Conservation (phyloP, 2,329 filamentous ascomycete genomes). For the Chaetomium sp. region DNA sequence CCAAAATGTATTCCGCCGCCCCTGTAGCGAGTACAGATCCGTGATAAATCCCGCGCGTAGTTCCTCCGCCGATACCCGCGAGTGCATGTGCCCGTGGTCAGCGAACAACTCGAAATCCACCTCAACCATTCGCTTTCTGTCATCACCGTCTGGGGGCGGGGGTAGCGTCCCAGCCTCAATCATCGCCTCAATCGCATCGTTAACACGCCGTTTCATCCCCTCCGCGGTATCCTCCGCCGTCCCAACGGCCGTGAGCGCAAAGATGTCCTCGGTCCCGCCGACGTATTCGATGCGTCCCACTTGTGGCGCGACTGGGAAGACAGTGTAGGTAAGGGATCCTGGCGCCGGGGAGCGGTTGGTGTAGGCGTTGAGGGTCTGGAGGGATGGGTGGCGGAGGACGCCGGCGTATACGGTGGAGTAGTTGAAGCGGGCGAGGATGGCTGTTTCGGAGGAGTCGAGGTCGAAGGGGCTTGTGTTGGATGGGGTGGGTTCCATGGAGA, state of each 20-base stretch:
- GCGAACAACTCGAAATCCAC: constrained; percentile 8
- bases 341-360: constrained; percentile 6
- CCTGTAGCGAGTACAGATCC: constrained; percentile 21
- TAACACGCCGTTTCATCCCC: constrained; percentile 8
- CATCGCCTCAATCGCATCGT: constrained; percentile 14
- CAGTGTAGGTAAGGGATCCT: constrained; percentile 6
- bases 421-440: constrained; percentile 11
- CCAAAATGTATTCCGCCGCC: constrained; percentile 20
- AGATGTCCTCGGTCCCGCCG: constrained; percentile 11
- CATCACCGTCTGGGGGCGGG: neutral
- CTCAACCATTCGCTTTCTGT: no score
- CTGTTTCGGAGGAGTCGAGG: constrained; percentile 21
- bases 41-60: constrained; percentile 19
- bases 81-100: constrained; percentile 15
- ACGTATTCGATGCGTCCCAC: constrained; percentile 18
- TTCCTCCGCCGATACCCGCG: constrained; percentile 15
- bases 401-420: constrained; percentile 19
- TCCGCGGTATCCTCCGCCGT: constrained; percentile 2
- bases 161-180: constrained; percentile 15
- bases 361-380: constrained; percentile 13
- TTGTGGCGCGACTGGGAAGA: constrained; percentile 11
- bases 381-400: constrained; percentile 17
- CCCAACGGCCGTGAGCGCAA: constrained; percentile 12
- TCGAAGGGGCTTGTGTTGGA: constrained; percentile 28
- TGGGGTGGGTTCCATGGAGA: constrained; percentile 30